A percentile compares a stretch with the other conserved stretches of the same genome.
Evolutionary conservation across 495 filamentous ascomycete species (phyloP).

Genomic region (Penicillium goetzii): DNA sequence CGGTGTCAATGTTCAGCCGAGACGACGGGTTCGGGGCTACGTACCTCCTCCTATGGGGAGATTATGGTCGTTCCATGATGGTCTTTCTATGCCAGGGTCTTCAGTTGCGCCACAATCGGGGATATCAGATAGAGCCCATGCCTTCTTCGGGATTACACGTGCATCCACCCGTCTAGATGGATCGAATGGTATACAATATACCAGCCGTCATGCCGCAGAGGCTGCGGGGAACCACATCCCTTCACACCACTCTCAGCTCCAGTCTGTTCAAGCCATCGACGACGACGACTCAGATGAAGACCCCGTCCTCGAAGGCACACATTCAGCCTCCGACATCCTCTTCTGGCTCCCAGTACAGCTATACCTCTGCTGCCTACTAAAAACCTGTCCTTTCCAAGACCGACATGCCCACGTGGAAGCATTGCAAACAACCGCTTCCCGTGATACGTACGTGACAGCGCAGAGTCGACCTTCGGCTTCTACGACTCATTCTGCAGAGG

Average conservation of each 20-base stretch:
- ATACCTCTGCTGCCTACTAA: constrained; percentile 30
- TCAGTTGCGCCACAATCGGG: neutral
- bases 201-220: neutral
- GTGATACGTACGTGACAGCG: constrained; percentile 41
- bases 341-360: constrained; percentile 20
- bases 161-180: constrained; percentile 14
- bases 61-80: constrained; percentile 9
- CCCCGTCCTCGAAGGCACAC: neutral
- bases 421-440: constrained; percentile 22
- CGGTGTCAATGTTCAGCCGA: neutral
- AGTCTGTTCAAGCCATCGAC: constrained; percentile 3
- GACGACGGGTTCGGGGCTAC: neutral
- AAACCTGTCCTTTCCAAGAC: neutral
- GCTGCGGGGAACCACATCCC: neutral
- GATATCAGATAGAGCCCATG: constrained; percentile 8
- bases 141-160: constrained; percentile 12
- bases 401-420: constrained; percentile 13
- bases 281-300: neutral
- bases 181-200: constrained; percentile 8
- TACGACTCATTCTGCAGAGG: constrained; percentile 1
- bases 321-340: constrained; percentile 5
- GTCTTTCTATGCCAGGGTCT: constrained; percentile 2
- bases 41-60: neutral
- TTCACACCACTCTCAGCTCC: constrained; percentile 10
- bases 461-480: constrained; percentile 22